Percentiles rank a stretch among this genome's conserved stretches.
Conservation (phyloP, 306 rosid genomes). For the Rosa persica region DNA sequence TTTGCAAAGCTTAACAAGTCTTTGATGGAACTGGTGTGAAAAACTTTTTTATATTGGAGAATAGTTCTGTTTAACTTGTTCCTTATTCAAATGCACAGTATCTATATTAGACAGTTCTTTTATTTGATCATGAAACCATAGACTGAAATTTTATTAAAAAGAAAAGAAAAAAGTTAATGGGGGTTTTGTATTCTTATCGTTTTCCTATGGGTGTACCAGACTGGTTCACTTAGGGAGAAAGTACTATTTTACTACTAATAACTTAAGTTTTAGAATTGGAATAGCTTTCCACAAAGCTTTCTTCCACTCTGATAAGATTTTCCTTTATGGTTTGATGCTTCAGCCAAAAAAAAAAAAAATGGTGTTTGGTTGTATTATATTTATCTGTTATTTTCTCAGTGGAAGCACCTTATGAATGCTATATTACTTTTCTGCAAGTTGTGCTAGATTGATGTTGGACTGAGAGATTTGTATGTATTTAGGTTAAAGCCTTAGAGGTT, state of each 20-base stretch:
- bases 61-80: background rate
- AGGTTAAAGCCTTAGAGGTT: background rate
- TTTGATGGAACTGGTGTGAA: constrained; percentile 78
- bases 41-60: background rate
- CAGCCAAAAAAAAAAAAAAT: background rate
- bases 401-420: background rate
- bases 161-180: background rate
- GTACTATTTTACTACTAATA: background rate
- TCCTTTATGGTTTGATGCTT: background rate
- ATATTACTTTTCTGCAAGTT: background rate
- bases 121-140: background rate
- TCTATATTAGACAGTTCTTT: background rate
- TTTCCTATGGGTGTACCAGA: background rate
- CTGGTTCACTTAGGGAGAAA: background rate
- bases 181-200: background rate
- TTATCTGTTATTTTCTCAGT: background rate
- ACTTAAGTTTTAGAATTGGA: background rate
- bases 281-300: background rate
- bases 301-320: background rate
- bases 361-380: background rate
- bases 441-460: background rate
- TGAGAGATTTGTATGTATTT: background rate
- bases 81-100: background rate
- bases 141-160: background rate
- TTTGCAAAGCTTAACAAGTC: constrained; percentile 83